Evolutionary conservation across 805 yeast genomes (phyloP), one percentile per base, ranked within the genome.

Genomic region (Candida sithepensis): DNA sequence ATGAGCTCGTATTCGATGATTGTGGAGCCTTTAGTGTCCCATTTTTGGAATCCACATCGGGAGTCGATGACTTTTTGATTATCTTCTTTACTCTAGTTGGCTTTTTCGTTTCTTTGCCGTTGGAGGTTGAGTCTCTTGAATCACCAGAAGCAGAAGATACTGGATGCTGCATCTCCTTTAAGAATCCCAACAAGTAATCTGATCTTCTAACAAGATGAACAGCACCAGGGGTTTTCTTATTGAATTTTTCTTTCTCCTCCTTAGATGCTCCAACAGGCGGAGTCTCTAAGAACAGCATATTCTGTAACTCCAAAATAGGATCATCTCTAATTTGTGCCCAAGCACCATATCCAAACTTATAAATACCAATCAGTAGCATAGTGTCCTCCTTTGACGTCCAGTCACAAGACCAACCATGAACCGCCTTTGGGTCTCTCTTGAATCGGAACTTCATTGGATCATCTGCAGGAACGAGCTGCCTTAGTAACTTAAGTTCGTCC

Each of bases 311-410:
- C 49, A 94, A 74, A 44, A 88, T 77, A 2, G 99, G 98, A 68
- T 94, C 99, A 68, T 94, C 99, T 61, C 99, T 76, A 41, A 94
- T 91, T 60, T 87, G 91, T 2, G 77, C 64, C 99, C 99, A 94
- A 1, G 96, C 84, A 16, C 98, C 98, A 65, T 89, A 91, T 0
- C 99, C 99, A 67, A 91, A 91, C 67, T 88, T 90, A 60, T 79
- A 77, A 20, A 92, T 86, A 53, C 99, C 99, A 32, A 87, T 79
- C 51, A 94, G 66, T 45, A 94, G 73, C 81, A 82, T 86, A 44
- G 90, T 86, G 65, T 94, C 99, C 62, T 94, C 96, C 28, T 74
- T 79, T 13, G 75, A 73, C 2, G 74, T 73, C 99, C 99, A 94
- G 24, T 81, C 82, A 58, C 96, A 88, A 44, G 79, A 78, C 99